Conservation (phyloP, 768 basidiomycete genomes). For the Lanmaoa rubissima region DNA sequence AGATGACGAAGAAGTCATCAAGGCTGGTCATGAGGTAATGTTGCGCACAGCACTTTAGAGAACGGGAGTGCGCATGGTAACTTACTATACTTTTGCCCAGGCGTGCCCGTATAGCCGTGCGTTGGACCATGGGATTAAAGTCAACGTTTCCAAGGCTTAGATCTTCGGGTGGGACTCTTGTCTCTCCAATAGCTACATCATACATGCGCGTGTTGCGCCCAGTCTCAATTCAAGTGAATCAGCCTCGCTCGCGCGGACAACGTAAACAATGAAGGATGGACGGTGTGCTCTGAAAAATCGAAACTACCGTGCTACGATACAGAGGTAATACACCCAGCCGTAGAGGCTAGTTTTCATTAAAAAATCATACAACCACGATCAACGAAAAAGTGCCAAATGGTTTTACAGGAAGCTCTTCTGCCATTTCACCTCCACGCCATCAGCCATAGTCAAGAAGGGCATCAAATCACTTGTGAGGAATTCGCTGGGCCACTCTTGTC, state of each 20-base stretch:
- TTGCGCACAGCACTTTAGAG: slow-evolving; percentile 23
- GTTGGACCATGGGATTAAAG: slow-evolving; percentile 51
- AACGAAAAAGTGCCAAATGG: neutral
- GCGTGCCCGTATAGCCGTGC: slow-evolving; percentile 71
- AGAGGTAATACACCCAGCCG: neutral
- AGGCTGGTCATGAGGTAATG: slow-evolving; percentile 71
- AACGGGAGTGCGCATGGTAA: neutral
- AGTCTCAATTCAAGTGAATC: neutral
- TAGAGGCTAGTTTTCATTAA: neutral
- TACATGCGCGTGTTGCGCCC: neutral
- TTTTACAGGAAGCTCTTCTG: slow-evolving; percentile 44
- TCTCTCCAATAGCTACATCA: neutral
- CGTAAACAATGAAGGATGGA: neutral
- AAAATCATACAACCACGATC: neutral
- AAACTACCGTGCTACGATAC: neutral
- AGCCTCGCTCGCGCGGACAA: neutral
- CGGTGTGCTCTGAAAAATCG: neutral
- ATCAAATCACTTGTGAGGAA: slow-evolving; percentile 96
- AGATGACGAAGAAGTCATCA: slow-evolving; percentile 61
- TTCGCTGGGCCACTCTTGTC: slow-evolving; percentile 85
- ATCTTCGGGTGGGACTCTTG: neutral
- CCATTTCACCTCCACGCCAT: slow-evolving; percentile 68
- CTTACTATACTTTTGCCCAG: slow-evolving; percentile 31
- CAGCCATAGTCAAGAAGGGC: slow-evolving; percentile 73
- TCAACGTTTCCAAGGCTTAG: slow-evolving; percentile 54